Evolutionary conservation across 2,329 filamentous ascomycete species (phyloP).

Genomic region (Cercospora sp.): DNA sequence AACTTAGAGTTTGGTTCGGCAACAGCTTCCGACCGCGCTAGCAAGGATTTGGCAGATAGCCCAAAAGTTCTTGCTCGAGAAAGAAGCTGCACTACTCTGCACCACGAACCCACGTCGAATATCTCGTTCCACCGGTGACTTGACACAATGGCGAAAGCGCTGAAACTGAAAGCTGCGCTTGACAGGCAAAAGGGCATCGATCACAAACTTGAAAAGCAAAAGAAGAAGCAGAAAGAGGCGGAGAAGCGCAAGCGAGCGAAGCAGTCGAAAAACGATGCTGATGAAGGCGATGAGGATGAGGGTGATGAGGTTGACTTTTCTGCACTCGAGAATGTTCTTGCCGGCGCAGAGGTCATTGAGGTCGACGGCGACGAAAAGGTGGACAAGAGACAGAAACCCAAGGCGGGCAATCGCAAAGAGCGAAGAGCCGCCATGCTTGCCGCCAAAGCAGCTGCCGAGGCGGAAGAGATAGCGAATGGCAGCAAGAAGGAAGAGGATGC

Average conservation of each 20-base stretch:
- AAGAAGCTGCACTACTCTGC: not conserved
- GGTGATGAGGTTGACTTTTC: conserved; percentile 35
- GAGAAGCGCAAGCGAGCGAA: conserved; percentile 49
- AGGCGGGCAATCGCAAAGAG: conserved; percentile 21
- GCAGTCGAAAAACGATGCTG: conserved; percentile 46
- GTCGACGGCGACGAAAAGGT: conserved; percentile 20
- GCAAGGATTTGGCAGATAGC: not conserved
- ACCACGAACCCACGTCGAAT: not conserved
- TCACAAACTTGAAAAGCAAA: conserved; percentile 68
- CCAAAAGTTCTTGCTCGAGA: conserved; percentile 15
- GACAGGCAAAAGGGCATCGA: conserved; percentile 63
- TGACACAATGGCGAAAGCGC: conserved; percentile 49
- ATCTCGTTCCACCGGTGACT: not conserved
- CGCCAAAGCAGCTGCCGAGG: conserved; percentile 24
- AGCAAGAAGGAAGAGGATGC: conserved; percentile 36
- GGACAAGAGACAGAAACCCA: conserved; percentile 18
- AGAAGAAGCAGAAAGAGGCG: conserved; percentile 54
- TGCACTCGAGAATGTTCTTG: conserved; percentile 32
- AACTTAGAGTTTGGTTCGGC: not conserved
- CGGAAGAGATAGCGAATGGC: conserved; percentile 32
- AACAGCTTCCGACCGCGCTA: not conserved
- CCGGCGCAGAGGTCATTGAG: conserved; percentile 31
- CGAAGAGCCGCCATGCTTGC: conserved; percentile 18
- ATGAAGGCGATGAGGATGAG: conserved; percentile 46
- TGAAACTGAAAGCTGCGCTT: conserved; percentile 60